Evolutionary conservation across 2,329 filamentous ascomycete species (phyloP).

Genomic region (Fusarium tjaetaba): DNA sequence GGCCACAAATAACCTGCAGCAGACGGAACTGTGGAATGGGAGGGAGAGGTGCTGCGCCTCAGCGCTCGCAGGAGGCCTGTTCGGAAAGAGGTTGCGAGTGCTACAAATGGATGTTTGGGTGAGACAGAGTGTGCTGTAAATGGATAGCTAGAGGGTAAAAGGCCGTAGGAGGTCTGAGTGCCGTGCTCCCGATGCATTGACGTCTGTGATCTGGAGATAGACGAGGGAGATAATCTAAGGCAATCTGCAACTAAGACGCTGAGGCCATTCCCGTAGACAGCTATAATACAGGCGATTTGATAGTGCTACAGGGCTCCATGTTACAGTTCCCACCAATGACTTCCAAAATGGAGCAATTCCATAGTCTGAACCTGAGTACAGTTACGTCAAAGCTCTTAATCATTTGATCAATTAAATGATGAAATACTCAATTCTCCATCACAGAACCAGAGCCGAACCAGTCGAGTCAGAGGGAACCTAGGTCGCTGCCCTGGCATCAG

Average conservation of each 20-base stretch:
- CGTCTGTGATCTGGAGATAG: neutral
- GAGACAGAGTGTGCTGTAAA: conserved; percentile 19
- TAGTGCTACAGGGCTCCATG: neutral
- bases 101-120: conserved; percentile 2
- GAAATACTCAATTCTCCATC: neutral
- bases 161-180: neutral
- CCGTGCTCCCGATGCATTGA: conserved; percentile 16
- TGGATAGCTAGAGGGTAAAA: conserved; percentile 13
- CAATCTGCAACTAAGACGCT: neutral
- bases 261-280: neutral
- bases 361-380: neutral
- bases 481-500: conserved; percentile 1
- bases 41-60: conserved; percentile 29
- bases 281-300: neutral
- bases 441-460: neutral
- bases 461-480: neutral
- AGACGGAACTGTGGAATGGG: conserved; percentile 1
- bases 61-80: conserved; percentile 32
- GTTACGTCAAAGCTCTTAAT: neutral
- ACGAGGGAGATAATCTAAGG: neutral
- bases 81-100: neutral
- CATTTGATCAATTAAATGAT: neutral
- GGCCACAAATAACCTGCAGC: conserved; percentile 20
- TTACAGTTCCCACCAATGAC: neutral
- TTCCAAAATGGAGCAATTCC: neutral